Evolutionary conservation across 176 grass and related monocot genomes (phyloP).

Genomic region (Oryza australiensis): DNA sequence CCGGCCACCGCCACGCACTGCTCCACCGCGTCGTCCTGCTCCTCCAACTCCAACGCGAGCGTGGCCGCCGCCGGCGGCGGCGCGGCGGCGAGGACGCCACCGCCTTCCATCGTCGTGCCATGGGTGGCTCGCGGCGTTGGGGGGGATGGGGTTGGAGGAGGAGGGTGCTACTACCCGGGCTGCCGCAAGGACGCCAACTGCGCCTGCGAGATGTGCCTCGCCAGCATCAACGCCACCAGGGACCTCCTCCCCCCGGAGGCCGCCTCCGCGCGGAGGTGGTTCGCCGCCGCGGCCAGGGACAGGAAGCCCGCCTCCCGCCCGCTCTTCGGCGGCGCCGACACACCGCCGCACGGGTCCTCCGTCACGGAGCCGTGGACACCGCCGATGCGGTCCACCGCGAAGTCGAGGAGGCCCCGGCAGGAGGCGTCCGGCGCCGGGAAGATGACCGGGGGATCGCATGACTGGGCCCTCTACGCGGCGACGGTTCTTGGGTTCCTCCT

Average conservation of each 20-base stretch:
- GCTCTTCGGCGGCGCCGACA: constrained; percentile 27
- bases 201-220: constrained; percentile 83
- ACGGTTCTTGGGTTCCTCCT: constrained; percentile 46
- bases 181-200: constrained; percentile 95
- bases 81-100: background rate
- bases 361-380: constrained; percentile 44
- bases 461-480: constrained; percentile 38
- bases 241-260: constrained; percentile 62
- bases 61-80: no score
- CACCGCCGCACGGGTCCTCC: constrained; percentile 1
- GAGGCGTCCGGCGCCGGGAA: background rate
- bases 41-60: constrained; percentile 36
- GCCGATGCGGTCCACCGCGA: constrained; percentile 54
- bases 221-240: constrained; percentile 85
- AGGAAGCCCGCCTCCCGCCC: background rate
- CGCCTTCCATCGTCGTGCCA: constrained; percentile 27
- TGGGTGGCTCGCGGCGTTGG: constrained; percentile 13
- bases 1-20: constrained; percentile 19
- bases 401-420: constrained; percentile 27
- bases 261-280: constrained; percentile 48
- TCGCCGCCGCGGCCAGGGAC: constrained; percentile 23
- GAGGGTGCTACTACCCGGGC: constrained; percentile 58
- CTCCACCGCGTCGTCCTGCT: constrained; percentile 51
- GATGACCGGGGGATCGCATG: background rate
- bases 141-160: background rate